A percentile compares a stretch with the other conserved stretches of the same genome.
Conservation (phyloP, 257 asterid genomes). For the Vinca minor region DNA sequence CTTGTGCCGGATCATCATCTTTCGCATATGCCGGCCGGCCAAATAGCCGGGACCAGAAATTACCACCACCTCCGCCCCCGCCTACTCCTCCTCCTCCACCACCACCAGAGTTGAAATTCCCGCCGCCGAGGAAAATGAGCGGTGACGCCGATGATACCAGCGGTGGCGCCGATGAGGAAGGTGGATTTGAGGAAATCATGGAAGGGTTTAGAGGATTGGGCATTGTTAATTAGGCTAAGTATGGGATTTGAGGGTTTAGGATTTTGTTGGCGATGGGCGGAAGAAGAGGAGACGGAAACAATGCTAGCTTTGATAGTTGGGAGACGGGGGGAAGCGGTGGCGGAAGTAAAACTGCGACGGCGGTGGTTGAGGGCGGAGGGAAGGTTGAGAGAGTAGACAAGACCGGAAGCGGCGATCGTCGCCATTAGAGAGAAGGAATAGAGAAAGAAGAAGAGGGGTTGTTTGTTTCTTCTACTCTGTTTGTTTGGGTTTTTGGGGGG, state of each 20-base stretch:
- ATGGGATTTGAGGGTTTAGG: conserved; percentile 44
- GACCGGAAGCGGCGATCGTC: conserved; percentile 50
- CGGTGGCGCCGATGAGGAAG: conserved; percentile 53
- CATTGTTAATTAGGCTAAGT: background rate
- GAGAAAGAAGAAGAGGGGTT: conserved; percentile 13
- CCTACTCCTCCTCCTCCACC: conserved; percentile 44
- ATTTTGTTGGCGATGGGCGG: conserved; percentile 36
- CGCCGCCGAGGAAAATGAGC: conserved; percentile 25
- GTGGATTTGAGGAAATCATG: conserved; percentile 18
- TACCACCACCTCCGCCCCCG: conserved; percentile 38
- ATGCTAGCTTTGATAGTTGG: conserved; percentile 9
- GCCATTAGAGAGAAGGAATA: conserved; percentile 37
- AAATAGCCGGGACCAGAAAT: conserved; percentile 52
- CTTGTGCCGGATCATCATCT: conserved; percentile 68
- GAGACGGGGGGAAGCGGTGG: too few relatives aligned
- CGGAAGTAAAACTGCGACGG: conserved; percentile 15
- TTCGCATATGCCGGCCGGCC: conserved; percentile 55
- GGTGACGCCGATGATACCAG: too few relatives aligned
- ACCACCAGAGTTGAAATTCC: conserved; percentile 28
- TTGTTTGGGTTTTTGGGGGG: too few relatives aligned
- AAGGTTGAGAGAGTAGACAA: conserved; percentile 34
- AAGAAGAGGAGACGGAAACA: conserved; percentile 1
- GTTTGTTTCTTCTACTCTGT: conserved; percentile 1
- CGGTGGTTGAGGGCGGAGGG: conserved; percentile 29
- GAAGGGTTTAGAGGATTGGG: conserved; percentile 25